phyloP scores from a whole-genome alignment of 257 asterid species.

The Knoxia roxburghii region DNA sequence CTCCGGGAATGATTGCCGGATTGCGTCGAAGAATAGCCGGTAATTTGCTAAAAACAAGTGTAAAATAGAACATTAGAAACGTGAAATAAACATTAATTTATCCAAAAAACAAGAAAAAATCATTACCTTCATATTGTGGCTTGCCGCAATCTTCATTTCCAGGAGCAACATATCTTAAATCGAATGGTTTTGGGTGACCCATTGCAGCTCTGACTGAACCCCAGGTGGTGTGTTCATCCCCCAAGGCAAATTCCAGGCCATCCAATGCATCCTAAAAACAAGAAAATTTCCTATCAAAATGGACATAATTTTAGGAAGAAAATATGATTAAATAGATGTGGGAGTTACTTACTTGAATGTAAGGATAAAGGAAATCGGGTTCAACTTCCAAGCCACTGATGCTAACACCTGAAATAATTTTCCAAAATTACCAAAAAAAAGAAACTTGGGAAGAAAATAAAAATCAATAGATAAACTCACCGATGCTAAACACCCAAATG shows the following conservation, averaged over 20 bases:
- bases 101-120: too few species aligned
- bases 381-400: conserved; percentile 74
- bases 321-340: too few species aligned
- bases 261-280: too few species aligned
- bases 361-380: conserved; percentile 52
- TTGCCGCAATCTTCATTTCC: conserved; percentile 80
- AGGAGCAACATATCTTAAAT: conserved; percentile 27
- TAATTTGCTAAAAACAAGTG: conserved; percentile 53
- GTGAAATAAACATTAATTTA: too few species aligned
- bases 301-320: too few species aligned
- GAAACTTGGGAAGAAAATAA: too few species aligned
- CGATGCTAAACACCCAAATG: conserved; percentile 93
- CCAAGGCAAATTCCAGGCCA: conserved; percentile 64
- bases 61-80: too few species aligned
- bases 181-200: conserved; percentile 91
- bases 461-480: too few species aligned
- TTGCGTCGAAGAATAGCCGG: conserved; percentile 66
- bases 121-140: conserved; percentile 40
- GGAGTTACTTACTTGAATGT: conserved; percentile 52
- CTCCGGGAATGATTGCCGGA: conserved; percentile 59
- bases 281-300: too few species aligned
- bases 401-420: conserved; percentile 61
- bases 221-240: conserved; percentile 73
- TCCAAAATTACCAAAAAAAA: too few species aligned
- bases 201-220: conserved; percentile 82